Evolutionary conservation across 257 asterid genomes (phyloP).

Genomic region (Solanum sejunctum): DNA sequence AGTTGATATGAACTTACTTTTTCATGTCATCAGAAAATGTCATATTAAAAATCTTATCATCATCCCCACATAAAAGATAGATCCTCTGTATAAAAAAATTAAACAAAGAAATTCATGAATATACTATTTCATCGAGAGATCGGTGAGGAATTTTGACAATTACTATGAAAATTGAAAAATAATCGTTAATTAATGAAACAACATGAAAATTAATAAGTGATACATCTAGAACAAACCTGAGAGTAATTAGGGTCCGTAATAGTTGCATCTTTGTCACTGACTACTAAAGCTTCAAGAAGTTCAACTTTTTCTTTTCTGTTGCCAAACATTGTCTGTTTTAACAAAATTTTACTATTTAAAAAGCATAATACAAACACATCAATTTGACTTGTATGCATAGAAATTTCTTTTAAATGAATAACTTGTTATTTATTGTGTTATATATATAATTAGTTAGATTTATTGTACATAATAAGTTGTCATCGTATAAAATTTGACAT

Average conservation of each 20-base stretch:
- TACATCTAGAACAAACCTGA: conserved; percentile 2
- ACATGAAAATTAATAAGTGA: background rate
- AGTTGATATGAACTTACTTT: background rate
- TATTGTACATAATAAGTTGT: background rate
- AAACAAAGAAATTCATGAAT: background rate
- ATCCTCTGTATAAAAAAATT: background rate
- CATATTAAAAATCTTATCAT: background rate
- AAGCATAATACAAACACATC: background rate
- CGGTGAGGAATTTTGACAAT: background rate
- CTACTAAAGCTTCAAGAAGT: conserved; percentile 10
- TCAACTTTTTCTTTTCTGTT: conserved; percentile 13
- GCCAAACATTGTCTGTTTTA: conserved; percentile 8
- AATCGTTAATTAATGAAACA: background rate
- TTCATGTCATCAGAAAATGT: background rate
- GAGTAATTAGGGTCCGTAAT: background rate
- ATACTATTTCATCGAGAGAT: background rate
- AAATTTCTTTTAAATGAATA: background rate
- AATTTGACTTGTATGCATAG: background rate
- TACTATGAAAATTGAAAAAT: background rate
- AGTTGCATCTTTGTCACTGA: background rate
- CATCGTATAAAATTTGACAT: background rate
- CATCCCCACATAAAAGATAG: background rate
- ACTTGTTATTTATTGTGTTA: background rate
- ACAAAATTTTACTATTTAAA: background rate
- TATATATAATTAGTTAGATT: background rate